These are phyloP conservation scores for Torrubiella hemipterigena DNA, from an alignment of 2,329 filamentous ascomycete species.

Conservation along the genomic window DNA sequence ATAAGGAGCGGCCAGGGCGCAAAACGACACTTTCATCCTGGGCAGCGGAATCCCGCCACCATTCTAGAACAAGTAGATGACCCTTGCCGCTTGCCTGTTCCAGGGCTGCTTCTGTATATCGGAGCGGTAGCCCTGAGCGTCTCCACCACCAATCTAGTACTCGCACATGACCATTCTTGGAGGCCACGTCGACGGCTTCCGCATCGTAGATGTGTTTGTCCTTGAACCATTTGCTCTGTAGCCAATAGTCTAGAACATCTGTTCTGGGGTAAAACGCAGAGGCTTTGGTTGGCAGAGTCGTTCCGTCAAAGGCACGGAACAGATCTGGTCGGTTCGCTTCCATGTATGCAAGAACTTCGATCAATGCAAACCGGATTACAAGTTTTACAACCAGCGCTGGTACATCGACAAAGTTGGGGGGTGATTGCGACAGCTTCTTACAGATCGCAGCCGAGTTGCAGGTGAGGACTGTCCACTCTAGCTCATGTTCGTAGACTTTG, in stretches of 20 bases:
- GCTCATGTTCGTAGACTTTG: slow-evolving; percentile 60
- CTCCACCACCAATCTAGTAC: slow-evolving; percentile 89
- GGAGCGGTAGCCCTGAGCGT: slow-evolving; percentile 61
- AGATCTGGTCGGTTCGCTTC: slow-evolving; percentile 54
- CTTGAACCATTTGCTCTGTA: slow-evolving; percentile 66
- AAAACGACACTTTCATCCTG: slow-evolving; percentile 48
- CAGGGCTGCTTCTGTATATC: slow-evolving; percentile 77
- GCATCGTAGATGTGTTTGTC: slow-evolving; percentile 70
- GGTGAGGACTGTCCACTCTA: slow-evolving; percentile 77
- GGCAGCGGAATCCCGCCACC: slow-evolving; percentile 70
- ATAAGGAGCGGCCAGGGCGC: slow-evolving; percentile 74
- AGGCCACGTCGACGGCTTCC: slow-evolving; percentile 80
- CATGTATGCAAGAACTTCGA: slow-evolving; percentile 60
- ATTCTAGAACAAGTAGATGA: slow-evolving; percentile 76
- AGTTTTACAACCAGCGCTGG: slow-evolving; percentile 76
- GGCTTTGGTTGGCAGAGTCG: slow-evolving; percentile 76
- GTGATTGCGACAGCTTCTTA: slow-evolving; percentile 58
- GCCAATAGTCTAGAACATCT: slow-evolving; percentile 87
- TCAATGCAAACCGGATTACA: slow-evolving; percentile 83
- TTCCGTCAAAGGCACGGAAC: slow-evolving; percentile 77
- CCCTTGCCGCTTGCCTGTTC: slow-evolving; percentile 80
- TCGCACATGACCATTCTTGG: slow-evolving; percentile 70
- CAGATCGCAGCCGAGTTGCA: slow-evolving; percentile 60
- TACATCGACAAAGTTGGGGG: slow-evolving; percentile 56
- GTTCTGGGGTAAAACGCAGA: slow-evolving; percentile 76